Percentiles rank a stretch among this genome's conserved stretches.
Evolutionary conservation across 2,329 filamentous ascomycete species (phyloP).

Genomic region (Dryadomyces quercivorus): DNA sequence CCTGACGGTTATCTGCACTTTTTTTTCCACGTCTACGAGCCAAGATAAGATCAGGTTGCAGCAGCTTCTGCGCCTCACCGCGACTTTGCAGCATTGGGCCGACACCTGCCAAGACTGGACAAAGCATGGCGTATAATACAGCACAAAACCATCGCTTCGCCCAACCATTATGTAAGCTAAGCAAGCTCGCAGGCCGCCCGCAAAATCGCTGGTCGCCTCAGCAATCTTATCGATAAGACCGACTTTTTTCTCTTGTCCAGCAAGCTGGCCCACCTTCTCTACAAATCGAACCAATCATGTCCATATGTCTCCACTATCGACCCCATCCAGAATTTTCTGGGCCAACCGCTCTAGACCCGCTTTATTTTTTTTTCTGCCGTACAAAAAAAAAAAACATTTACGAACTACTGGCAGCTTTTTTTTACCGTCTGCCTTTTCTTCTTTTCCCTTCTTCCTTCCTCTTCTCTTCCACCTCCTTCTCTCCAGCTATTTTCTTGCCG

Average conservation of each 20-base stretch:
- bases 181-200: not conserved
- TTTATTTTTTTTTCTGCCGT: conserved; percentile 10
- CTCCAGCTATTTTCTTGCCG: conserved; percentile 10
- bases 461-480: conserved; percentile 13
- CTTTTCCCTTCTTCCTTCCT: not conserved
- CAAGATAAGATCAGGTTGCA: too few species aligned
- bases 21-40: too few species aligned
- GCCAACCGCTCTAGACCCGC: conserved; percentile 7
- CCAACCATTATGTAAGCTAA: too few species aligned
- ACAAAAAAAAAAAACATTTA: conserved; percentile 9
- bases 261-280: not conserved
- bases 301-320: not conserved
- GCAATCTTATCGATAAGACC: conserved; percentile 9
- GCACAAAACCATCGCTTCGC: too few species aligned
- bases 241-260: conserved; percentile 1
- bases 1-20: too few species aligned
- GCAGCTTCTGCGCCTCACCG: too few species aligned
- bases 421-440: conserved; percentile 9
- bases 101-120: not conserved
- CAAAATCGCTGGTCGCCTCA: conserved; percentile 2
- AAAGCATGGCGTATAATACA: too few species aligned
- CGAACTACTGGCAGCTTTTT: conserved; percentile 1
- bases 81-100: not conserved
- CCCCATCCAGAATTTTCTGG: conserved; percentile 8
- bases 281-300: not conserved